Evolutionary conservation across 805 yeast species (phyloP).

Genomic region (Zygoascus biomembranicola): DNA sequence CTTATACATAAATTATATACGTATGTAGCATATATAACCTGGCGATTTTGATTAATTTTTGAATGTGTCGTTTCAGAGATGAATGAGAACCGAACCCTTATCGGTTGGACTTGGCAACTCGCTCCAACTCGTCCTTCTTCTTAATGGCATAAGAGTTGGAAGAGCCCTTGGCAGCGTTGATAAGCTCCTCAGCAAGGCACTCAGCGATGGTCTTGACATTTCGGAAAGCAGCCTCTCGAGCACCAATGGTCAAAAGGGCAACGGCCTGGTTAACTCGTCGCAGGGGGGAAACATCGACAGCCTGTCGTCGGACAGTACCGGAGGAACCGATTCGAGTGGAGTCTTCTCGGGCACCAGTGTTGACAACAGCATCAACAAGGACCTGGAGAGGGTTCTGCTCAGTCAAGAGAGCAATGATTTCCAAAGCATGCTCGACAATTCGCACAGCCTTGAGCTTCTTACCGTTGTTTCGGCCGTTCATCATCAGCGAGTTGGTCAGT

Average conservation of each 20-base stretch:
- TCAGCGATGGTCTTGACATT: slow-evolving; percentile 99
- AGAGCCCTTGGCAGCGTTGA: slow-evolving; percentile 99
- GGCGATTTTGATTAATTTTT: slow-evolving; percentile 2
- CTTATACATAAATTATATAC: neutral
- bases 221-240: slow-evolving; percentile 99
- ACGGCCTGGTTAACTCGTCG: slow-evolving; percentile 99
- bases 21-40: slow-evolving; percentile 1
- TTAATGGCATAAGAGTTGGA: slow-evolving; percentile 99
- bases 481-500: slow-evolving; percentile 98
- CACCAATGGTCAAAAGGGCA: slow-evolving; percentile 97
- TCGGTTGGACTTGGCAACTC: slow-evolving; percentile 99
- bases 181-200: slow-evolving; percentile 99
- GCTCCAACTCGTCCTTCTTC: slow-evolving; percentile 99
- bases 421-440: slow-evolving; percentile 98
- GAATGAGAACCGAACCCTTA: slow-evolving; percentile 31
- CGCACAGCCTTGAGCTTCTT: slow-evolving; percentile 99
- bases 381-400: slow-evolving; percentile 99
- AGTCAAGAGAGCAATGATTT: slow-evolving; percentile 92
- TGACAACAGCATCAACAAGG: slow-evolving; percentile 96
- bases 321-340: slow-evolving; percentile 99
- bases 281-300: slow-evolving; percentile 99
- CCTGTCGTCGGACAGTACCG: slow-evolving; percentile 99
- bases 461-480: slow-evolving; percentile 99
- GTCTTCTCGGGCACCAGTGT: slow-evolving; percentile 99
- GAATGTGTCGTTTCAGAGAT: neutral